phyloP scores from a whole-genome alignment of 352 stramenopile genomes.

The Phytophthora rubi region DNA sequence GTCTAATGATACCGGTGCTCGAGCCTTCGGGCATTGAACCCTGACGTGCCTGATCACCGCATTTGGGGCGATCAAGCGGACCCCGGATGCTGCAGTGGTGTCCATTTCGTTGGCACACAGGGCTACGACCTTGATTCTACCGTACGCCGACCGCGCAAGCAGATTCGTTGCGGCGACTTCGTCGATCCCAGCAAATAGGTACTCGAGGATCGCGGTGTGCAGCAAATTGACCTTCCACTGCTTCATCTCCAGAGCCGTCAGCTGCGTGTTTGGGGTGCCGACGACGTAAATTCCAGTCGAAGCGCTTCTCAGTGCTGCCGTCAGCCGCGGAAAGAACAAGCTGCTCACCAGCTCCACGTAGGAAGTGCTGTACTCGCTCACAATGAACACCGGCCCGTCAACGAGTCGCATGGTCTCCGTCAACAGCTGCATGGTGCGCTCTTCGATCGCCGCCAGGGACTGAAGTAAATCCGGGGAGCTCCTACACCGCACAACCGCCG shows the following conservation, averaged over 20 bases:
- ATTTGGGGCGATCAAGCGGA: slow-evolving; percentile 44
- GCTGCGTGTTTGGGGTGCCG: slow-evolving; percentile 39
- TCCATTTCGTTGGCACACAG: slow-evolving; percentile 47
- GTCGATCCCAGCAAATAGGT: slow-evolving; percentile 17
- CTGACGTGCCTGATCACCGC: slow-evolving; percentile 51
- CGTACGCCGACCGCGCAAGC: slow-evolving; percentile 5
- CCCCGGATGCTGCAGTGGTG: slow-evolving; percentile 24
- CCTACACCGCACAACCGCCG: slow-evolving; percentile 23
- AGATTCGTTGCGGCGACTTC: neutral
- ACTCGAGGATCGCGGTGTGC: slow-evolving; percentile 51
- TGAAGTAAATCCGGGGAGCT: slow-evolving; percentile 21
- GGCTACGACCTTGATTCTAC: slow-evolving; percentile 33
- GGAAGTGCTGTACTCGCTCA: slow-evolving; percentile 43
- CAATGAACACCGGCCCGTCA: slow-evolving; percentile 49
- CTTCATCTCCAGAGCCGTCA: slow-evolving; percentile 43
- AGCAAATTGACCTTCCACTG: slow-evolving; percentile 58
- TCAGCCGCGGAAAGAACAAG: slow-evolving; percentile 57
- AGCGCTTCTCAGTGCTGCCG: slow-evolving; percentile 33
- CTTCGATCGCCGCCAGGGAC: slow-evolving; percentile 38
- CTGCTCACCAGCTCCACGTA: slow-evolving; percentile 55
- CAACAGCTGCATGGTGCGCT: slow-evolving; percentile 44
- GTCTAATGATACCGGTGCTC: slow-evolving; percentile 26
- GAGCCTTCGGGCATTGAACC: slow-evolving; percentile 5
- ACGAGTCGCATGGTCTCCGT: slow-evolving; percentile 23
- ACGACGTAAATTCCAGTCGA: slow-evolving; percentile 53